These are phyloP conservation scores for Apiotrichum porosum DNA, from an alignment of 1,284 basidiomycete genomes.

Conservation along the genomic window DNA sequence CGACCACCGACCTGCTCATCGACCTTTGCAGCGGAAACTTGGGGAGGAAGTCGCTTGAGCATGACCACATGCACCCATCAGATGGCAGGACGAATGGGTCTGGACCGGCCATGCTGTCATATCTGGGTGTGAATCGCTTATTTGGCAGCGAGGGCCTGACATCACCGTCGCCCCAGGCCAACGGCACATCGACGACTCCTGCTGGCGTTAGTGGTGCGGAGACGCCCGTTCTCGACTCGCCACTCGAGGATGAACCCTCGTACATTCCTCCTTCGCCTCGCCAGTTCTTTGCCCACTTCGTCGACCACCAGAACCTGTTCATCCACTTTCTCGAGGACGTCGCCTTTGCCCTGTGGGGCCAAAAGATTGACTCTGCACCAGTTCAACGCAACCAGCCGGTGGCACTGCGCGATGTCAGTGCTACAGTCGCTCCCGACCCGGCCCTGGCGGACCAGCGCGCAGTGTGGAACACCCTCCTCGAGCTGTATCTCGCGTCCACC, in stretches of 20 bases:
- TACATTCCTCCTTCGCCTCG: conserved; percentile 70
- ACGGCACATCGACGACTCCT: not conserved
- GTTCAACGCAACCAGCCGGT: not conserved
- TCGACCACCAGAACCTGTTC: conserved; percentile 80
- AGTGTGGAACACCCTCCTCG: conserved; percentile 93
- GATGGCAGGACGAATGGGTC: conserved; percentile 23
- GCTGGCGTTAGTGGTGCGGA: not conserved
- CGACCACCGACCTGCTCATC: conserved; percentile 84
- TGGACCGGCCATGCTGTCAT: conserved; percentile 66
- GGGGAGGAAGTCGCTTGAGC: conserved; percentile 23
- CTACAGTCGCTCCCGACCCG: conserved; percentile 52
- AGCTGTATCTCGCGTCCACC: conserved; percentile 74
- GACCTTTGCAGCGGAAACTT: conserved; percentile 77
- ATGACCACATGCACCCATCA: conserved; percentile 26
- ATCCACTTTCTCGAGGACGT: conserved; percentile 85
- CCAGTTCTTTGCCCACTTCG: conserved; percentile 89
- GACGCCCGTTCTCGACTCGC: conserved; percentile 5
- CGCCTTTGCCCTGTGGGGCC: conserved; percentile 73
- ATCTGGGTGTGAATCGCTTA: conserved; percentile 65
- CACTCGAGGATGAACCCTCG: conserved; percentile 15
- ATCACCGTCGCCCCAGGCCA: not conserved
- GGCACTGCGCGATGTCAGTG: conserved; percentile 11
- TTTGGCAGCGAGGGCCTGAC: conserved; percentile 5
- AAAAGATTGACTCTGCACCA: conserved; percentile 55
- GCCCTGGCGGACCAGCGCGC: conserved; percentile 68